Evolutionary conservation across 441 rosid species (phyloP).

Genomic region (Eugenia klotzschiana): DNA sequence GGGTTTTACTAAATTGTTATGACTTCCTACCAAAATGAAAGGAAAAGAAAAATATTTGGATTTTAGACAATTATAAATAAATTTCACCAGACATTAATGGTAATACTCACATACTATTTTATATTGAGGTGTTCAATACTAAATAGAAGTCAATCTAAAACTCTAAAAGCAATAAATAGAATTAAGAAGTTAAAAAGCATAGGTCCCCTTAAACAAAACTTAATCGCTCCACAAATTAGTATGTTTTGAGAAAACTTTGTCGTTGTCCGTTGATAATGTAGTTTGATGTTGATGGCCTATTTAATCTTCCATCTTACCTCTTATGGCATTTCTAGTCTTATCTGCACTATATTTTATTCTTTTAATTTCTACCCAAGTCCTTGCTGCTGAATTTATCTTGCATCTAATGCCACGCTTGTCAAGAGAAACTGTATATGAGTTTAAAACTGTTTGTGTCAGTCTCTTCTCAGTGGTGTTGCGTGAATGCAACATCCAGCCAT

Average conservation of each 20-base stretch:
- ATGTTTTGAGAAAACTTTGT: background rate
- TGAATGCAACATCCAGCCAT: background rate
- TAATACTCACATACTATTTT: background rate
- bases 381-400: background rate
- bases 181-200: no score
- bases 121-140: background rate
- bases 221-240: no score
- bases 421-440: background rate
- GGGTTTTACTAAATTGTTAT: background rate
- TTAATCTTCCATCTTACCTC: background rate
- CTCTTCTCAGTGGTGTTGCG: background rate
- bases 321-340: background rate
- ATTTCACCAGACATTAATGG: no score
- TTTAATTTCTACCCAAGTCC: background rate
- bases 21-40: no score
- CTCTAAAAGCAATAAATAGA: no score
- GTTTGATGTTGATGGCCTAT: background rate
- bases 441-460: background rate
- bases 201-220: background rate
- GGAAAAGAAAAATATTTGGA: no score
- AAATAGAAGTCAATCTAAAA: background rate
- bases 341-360: background rate
- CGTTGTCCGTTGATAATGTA: background rate
- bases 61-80: no score
- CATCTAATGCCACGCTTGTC: background rate